phyloP scores from a whole-genome alignment of 2,329 filamentous ascomycete species.

The Lachnellula suecica region DNA sequence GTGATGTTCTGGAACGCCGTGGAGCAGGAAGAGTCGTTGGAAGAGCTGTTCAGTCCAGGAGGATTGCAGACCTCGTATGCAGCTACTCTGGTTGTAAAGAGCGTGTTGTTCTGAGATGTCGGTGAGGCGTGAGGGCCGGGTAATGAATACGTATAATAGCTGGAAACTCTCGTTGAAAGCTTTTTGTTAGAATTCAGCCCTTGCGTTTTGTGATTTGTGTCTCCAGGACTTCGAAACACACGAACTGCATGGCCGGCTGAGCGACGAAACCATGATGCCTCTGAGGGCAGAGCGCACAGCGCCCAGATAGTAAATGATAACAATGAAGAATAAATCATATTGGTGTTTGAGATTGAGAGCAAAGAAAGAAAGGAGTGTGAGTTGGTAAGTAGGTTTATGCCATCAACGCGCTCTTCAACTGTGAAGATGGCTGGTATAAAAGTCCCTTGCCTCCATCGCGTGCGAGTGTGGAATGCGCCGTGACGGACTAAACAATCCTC shows the following conservation, averaged over 20 bases:
- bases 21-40: slow-evolving; percentile 21
- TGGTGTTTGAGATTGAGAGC: neutral
- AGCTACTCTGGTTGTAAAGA: slow-evolving; percentile 19
- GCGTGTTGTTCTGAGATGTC: slow-evolving; percentile 19
- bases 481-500: neutral
- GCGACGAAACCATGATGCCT: slow-evolving; percentile 12
- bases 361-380: neutral
- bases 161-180: neutral
- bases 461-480: slow-evolving; percentile 1
- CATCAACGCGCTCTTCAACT: neutral
- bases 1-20: slow-evolving; percentile 15
- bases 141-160: slow-evolving; percentile 13
- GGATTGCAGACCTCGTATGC: slow-evolving; percentile 23
- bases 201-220: neutral
- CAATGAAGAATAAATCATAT: neutral
- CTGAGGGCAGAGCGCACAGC: slow-evolving; percentile 7
- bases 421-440: slow-evolving; percentile 5
- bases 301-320: slow-evolving; percentile 5
- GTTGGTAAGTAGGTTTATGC: neutral
- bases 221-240: neutral
- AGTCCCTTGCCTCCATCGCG: neutral
- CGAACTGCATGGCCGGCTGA: neutral
- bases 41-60: slow-evolving; percentile 13
- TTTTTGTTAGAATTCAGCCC: neutral
- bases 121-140: slow-evolving; percentile 7